These are phyloP conservation scores for Sugiyamaella chiloensis DNA, from an alignment of 805 yeast genomes.

Conservation along the genomic window DNA sequence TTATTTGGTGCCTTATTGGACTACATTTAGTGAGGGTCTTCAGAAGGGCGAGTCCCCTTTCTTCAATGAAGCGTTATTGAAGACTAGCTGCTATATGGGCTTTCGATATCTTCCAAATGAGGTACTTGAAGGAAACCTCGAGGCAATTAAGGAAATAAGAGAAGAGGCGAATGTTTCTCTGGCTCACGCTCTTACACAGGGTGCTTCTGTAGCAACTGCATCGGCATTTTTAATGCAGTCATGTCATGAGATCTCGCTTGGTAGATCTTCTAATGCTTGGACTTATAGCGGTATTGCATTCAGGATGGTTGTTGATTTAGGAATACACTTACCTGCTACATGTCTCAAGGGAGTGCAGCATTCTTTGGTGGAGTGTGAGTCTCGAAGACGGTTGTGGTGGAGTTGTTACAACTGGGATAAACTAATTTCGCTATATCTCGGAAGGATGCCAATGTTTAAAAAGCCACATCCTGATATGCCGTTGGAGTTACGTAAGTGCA, in stretches of 20 bases:
- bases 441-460: constrained; percentile 12
- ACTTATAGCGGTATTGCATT: constrained; percentile 17
- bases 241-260: constrained; percentile 9
- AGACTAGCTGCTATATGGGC: constrained; percentile 8
- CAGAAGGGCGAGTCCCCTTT: constrained; percentile 1
- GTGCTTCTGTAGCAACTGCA: constrained; percentile 12
- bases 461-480: constrained; percentile 10
- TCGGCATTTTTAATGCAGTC: constrained; percentile 10
- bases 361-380: constrained; percentile 2
- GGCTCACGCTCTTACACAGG: constrained; percentile 7
- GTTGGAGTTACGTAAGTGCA: constrained; percentile 6
- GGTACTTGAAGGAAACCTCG: constrained; percentile 4
- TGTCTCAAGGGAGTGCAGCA: not conserved
- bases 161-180: constrained; percentile 2
- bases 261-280: constrained; percentile 14
- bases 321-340: constrained; percentile 11
- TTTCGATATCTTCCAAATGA: constrained; percentile 5
- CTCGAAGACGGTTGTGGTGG: constrained; percentile 11
- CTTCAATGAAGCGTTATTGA: constrained; percentile 5
- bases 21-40: constrained; percentile 5
- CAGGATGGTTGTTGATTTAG: constrained; percentile 15
- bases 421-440: constrained; percentile 7
- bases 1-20: constrained; percentile 8
- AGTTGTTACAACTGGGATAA: constrained; percentile 11
- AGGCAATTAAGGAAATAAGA: constrained; percentile 2